These are phyloP conservation scores for Achaetomium macrosporum DNA, from an alignment of 2,329 filamentous ascomycete genomes.

Conservation along the genomic window DNA sequence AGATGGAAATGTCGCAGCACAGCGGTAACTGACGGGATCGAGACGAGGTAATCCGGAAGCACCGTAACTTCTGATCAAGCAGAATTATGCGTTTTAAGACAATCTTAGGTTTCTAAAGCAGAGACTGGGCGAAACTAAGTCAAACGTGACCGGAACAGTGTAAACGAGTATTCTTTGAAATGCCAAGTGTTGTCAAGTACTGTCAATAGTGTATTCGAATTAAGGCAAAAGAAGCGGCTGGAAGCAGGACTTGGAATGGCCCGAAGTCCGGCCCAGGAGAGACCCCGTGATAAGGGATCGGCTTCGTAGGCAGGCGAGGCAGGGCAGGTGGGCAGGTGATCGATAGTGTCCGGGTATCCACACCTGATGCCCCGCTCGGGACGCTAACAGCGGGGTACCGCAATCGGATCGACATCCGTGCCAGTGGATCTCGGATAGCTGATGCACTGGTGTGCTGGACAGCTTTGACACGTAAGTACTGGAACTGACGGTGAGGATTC, in stretches of 20 bases:
- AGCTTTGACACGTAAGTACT: conserved; percentile 7
- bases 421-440: conserved; percentile 12
- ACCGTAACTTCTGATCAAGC: too few species aligned
- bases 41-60: not conserved
- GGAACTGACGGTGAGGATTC: conserved; percentile 3
- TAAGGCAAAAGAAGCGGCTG: not conserved
- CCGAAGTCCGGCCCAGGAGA: conserved; percentile 16
- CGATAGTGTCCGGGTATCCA: conserved; percentile 15
- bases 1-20: not conserved
- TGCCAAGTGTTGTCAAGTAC: not conserved
- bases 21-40: not conserved
- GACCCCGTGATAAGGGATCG: conserved; percentile 20
- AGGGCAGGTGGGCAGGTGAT: conserved; percentile 23
- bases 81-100: too few species aligned
- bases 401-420: conserved; percentile 23
- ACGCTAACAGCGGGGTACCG: conserved; percentile 18
- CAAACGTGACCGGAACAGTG: too few species aligned
- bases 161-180: not conserved
- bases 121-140: too few species aligned
- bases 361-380: conserved; percentile 11
- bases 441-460: conserved; percentile 9
- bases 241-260: conserved; percentile 10
- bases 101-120: too few species aligned
- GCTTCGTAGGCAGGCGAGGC: conserved; percentile 13
- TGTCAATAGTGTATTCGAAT: not conserved